Conservation (phyloP, 805 yeast species). For the Saccharomyces kudriavzevii region DNA sequence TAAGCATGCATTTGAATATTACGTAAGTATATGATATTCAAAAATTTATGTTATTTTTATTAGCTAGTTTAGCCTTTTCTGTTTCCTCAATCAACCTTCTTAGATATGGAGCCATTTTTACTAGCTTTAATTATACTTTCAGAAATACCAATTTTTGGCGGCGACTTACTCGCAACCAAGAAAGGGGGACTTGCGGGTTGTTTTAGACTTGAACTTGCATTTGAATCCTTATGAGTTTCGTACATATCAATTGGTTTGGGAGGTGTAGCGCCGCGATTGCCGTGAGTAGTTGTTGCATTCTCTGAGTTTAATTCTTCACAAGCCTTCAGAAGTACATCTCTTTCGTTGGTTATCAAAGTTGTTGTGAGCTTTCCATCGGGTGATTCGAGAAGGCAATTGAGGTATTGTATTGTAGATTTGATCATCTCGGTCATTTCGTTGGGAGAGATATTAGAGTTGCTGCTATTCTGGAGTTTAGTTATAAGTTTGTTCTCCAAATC, state of each 20-base stretch:
- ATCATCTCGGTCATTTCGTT: neutral
- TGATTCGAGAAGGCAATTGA: conserved; percentile 1
- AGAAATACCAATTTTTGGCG: conserved; percentile 24
- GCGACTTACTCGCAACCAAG: conserved; percentile 18
- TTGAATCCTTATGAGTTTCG: neutral
- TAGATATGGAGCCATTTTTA: conserved; percentile 1
- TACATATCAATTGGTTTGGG: neutral
- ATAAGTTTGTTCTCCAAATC: conserved; percentile 17
- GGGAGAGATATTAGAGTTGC: neutral
- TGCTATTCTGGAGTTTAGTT: neutral
- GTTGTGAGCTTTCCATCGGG: conserved; percentile 5
- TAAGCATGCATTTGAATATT: neutral
- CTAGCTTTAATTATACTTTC: conserved; percentile 4
- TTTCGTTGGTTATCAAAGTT: conserved; percentile 14
- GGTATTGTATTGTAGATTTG: neutral
- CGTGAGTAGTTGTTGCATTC: neutral
- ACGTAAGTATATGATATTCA: neutral
- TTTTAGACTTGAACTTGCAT: neutral
- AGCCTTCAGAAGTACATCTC: conserved; percentile 17
- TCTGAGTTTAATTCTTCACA: conserved; percentile 8
- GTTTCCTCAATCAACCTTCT: neutral
- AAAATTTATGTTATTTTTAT: conserved; percentile 1
- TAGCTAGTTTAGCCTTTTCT: conserved; percentile 3
- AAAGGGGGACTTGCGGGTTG: conserved; percentile 9
- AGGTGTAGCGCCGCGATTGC: neutral